A percentile compares a stretch with the other conserved stretches of the same genome.
Conservation (phyloP, 805 yeast genomes). For the Ogataea neopini region DNA sequence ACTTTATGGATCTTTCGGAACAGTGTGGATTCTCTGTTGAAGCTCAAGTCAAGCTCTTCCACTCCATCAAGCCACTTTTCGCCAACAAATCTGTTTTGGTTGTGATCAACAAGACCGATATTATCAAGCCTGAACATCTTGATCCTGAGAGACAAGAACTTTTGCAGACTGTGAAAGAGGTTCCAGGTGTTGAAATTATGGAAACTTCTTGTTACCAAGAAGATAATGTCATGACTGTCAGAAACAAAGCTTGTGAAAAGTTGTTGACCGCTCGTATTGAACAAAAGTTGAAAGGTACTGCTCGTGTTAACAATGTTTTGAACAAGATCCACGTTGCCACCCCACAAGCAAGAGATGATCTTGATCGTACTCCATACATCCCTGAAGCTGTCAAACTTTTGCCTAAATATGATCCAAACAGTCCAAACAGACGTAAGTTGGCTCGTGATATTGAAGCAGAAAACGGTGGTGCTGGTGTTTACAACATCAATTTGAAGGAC, state of each 20-base stretch:
- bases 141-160: conserved; percentile 72
- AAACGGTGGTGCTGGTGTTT: conserved; percentile 99
- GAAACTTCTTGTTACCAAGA: conserved; percentile 91
- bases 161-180: conserved; percentile 60
- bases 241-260: conserved; percentile 97
- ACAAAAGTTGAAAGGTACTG: conserved; percentile 90
- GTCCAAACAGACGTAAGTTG: conserved; percentile 77
- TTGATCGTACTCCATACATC: conserved; percentile 74
- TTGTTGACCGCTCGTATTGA: conserved; percentile 93
- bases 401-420: conserved; percentile 72
- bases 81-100: conserved; percentile 96
- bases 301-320: conserved; percentile 83
- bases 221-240: conserved; percentile 91
- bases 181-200: conserved; percentile 88
- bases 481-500: conserved; percentile 89
- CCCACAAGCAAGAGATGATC: conserved; percentile 87
- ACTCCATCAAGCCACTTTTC: conserved; percentile 94
- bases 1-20: conserved; percentile 98
- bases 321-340: conserved; percentile 94
- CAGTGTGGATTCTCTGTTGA: conserved; percentile 98
- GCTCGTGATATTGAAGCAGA: conserved; percentile 90
- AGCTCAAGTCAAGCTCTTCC: conserved; percentile 96
- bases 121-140: conserved; percentile 81
- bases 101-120: conserved; percentile 93
- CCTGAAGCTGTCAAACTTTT: conserved; percentile 70